phyloP scores from a whole-genome alignment of 805 yeast genomes.

The Yamadazyma tumulicola region DNA sequence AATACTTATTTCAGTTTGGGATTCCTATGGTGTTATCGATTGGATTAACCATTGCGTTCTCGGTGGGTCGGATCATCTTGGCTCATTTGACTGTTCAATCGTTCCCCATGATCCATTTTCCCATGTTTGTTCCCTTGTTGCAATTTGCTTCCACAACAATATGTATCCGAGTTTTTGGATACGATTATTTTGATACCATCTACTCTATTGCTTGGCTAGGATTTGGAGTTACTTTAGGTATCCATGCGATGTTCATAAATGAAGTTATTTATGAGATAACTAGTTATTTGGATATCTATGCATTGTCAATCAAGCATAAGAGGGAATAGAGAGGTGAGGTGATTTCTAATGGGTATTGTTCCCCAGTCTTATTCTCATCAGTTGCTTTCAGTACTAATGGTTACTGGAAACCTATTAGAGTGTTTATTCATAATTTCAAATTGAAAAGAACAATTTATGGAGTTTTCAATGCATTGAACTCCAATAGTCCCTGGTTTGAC shows the following conservation, averaged over 20 bases:
- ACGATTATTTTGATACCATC: conserved; percentile 40
- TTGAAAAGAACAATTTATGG: no score
- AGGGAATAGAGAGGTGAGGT: conserved; percentile 47
- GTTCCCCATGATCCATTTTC: conserved; percentile 71
- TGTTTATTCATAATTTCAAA: no score
- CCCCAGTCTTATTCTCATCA: no score
- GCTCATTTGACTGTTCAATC: conserved; percentile 79
- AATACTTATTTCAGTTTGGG: conserved; percentile 41
- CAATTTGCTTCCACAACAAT: conserved; percentile 41
- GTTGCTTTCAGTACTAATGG: no score
- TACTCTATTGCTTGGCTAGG: conserved; percentile 60
- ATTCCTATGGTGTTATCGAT: conserved; percentile 64
- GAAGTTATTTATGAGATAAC: conserved; percentile 82
- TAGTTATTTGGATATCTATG: conserved; percentile 76
- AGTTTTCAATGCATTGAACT: no score
- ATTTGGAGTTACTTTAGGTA: conserved; percentile 61
- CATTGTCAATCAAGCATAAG: conserved; percentile 78
- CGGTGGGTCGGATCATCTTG: conserved; percentile 86
- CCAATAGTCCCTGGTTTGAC: no score
- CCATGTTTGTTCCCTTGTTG: conserved; percentile 60
- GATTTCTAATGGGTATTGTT: no score
- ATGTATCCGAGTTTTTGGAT: conserved; percentile 34
- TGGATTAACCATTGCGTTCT: conserved; percentile 74
- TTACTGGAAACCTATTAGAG: no score
- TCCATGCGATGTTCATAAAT: conserved; percentile 68